Evolutionary conservation across 2,329 filamentous ascomycete species (phyloP), one percentile per base, ranked within the genome.

Genomic region (Penicillium sp.): DNA sequence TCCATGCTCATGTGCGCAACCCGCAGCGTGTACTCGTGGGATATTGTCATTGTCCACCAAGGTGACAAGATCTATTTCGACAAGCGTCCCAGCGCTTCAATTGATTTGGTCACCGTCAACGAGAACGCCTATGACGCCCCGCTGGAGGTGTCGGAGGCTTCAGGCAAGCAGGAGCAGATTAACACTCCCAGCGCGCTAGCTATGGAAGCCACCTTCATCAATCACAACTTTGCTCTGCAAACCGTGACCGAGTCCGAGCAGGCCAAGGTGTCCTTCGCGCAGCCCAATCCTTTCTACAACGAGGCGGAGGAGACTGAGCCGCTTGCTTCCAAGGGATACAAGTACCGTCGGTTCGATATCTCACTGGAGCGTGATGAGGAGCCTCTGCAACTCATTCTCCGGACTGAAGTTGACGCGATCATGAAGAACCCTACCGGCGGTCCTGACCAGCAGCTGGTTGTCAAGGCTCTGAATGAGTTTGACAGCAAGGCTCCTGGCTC

Each of bases 1-100:
- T 96, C 90, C 51, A 96, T 95, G 88, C 82, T 98, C 57, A 98
- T 98, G 92, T 98, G 92, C 70, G 82, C 92, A 35, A 85, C 92
- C 42, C 86, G 93, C 59, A 95, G 87, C 41, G 86, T 98, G 48
- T 96, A 96, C 74, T 89, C 89, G 29, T 98, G 92, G 92, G 92
- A 98, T 68, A 82, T 98, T 57, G 84, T 98, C 62, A 93, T 98
- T 60, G 75, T 87, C 47, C 82, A 85, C 66, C 87, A 93, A 66
- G 87, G 85, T 66, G 85, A 89, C 79, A 95, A 95, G 79, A 81
- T 98, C 68, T 98, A 88, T 80, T 81, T 98, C 51, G 92, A 98
- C 77, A 98, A 98, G 81, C 86, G 92, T 51, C 89, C 95, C 45
- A 90, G 89, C 58, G 88, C 89, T 42, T 85, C 84, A 41, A 79